Percentiles rank a stretch among this genome's conserved stretches.
phyloP scores from a whole-genome alignment of 2,329 filamentous ascomycete species.

The Colletotrichum shisoi region DNA sequence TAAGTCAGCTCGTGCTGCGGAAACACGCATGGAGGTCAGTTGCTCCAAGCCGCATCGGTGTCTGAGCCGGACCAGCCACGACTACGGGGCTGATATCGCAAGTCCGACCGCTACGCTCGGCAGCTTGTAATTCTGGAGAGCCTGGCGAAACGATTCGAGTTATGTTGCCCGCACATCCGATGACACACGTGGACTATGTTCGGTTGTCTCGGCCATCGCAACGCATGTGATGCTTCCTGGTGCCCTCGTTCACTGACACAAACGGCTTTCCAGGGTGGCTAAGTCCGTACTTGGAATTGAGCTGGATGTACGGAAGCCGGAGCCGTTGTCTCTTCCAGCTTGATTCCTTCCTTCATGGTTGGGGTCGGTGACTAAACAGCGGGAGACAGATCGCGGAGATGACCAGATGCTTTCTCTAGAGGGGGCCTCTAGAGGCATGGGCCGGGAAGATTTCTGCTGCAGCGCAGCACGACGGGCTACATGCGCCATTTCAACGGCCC shows the following conservation, averaged over 20 bases:
- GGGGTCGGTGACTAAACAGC: not conserved
- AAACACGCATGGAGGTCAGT: slow-evolving; percentile 9
- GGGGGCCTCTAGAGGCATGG: slow-evolving; percentile 2
- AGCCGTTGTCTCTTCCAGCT: slow-evolving; percentile 3
- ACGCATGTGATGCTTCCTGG: not conserved
- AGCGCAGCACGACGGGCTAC: slow-evolving; percentile 12
- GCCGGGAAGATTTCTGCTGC: slow-evolving; percentile 5
- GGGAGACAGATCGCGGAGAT: not conserved
- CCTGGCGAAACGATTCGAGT: not conserved
- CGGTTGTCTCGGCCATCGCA: not conserved
- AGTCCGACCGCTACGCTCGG: slow-evolving; percentile 22
- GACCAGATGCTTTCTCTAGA: slow-evolving; percentile 1
- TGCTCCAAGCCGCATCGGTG: slow-evolving; percentile 16
- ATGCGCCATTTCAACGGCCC: slow-evolving; percentile 19
- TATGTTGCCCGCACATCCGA: not conserved
- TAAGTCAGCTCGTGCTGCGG: slow-evolving; percentile 13
- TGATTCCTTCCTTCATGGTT: not conserved
- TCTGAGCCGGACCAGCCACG: slow-evolving; percentile 24
- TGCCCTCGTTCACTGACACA: not conserved
- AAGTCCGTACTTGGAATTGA: not conserved
- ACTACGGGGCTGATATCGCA: slow-evolving; percentile 11
- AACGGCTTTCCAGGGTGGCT: not conserved
- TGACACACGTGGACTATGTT: not conserved
- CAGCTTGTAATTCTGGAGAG: not conserved
- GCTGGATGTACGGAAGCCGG: not conserved